Conservation (phyloP, 345 rosid species). For the Aquilaria yunnanensis region DNA sequence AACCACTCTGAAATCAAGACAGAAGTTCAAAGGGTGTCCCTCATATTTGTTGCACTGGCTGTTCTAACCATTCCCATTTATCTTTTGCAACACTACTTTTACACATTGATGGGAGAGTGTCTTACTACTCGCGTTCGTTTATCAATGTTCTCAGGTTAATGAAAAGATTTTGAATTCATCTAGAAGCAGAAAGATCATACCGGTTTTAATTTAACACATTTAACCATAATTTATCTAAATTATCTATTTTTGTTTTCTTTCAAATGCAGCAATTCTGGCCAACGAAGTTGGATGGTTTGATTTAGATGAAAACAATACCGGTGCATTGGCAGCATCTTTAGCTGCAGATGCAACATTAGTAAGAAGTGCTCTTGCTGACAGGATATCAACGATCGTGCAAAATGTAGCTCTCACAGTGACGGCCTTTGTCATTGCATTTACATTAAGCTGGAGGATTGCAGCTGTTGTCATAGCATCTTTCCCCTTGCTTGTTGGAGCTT, state of each 20-base stretch:
- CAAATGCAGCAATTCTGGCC: conserved; percentile 59
- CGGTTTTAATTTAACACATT: neutral
- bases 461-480: conserved; percentile 69
- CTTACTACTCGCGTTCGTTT: conserved; percentile 70
- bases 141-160: conserved; percentile 68
- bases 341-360: conserved; percentile 83
- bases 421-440: conserved; percentile 65
- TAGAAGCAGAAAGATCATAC: neutral
- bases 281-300: conserved; percentile 95
- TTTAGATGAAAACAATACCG: conserved; percentile 67
- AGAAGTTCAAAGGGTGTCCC: conserved; percentile 37
- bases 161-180: conserved; percentile 1
- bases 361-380: conserved; percentile 71
- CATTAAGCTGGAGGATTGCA: conserved; percentile 74
- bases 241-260: neutral
- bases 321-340: conserved; percentile 54
- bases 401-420: conserved; percentile 66
- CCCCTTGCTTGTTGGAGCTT: conserved; percentile 73
- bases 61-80: conserved; percentile 51
- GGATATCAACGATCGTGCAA: conserved; percentile 74
- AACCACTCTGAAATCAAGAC: conserved; percentile 30
- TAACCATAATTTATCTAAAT: neutral
- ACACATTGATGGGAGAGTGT: conserved; percentile 79
- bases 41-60: conserved; percentile 46
- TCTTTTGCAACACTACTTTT: conserved; percentile 70